phyloP scores from a whole-genome alignment of 2,329 filamentous ascomycete genomes.

The Monosporascus sp. region DNA sequence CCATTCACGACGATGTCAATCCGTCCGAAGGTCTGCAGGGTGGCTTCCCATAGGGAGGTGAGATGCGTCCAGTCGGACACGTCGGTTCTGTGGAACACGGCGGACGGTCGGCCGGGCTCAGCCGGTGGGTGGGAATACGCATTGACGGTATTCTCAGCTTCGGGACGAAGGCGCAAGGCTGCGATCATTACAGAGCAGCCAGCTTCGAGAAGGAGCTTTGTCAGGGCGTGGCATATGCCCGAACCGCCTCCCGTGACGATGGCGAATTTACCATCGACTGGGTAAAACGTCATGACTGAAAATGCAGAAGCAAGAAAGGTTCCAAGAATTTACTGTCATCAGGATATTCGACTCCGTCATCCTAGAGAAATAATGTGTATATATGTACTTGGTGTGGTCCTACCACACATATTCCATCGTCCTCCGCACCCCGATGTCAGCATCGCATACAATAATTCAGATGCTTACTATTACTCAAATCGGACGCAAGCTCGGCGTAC shows the following conservation, averaged over 20 bases:
- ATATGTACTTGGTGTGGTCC: no score
- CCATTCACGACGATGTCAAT: slow-evolving; percentile 33
- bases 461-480: no score
- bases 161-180: slow-evolving; percentile 29
- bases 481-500: no score
- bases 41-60: slow-evolving; percentile 22
- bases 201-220: slow-evolving; percentile 25
- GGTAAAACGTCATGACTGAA: slow-evolving; percentile 5
- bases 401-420: no score
- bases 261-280: slow-evolving; percentile 24
- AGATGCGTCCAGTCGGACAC: slow-evolving; percentile 32
- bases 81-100: slow-evolving; percentile 31
- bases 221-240: slow-evolving; percentile 32
- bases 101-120: slow-evolving; percentile 14
- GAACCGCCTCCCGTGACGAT: slow-evolving; percentile 27
- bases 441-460: no score
- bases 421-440: no score
- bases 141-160: slow-evolving; percentile 27
- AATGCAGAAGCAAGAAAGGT: no score
- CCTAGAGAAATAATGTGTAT: no score
- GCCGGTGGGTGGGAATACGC: slow-evolving; percentile 21
- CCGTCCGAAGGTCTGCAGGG: slow-evolving; percentile 21
- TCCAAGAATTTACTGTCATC: no score
- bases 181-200: slow-evolving; percentile 33
- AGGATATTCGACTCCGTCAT: no score